These are phyloP conservation scores for Chrysoporthe austroafricana DNA, from an alignment of 2,329 filamentous ascomycete species.

Conservation along the genomic window DNA sequence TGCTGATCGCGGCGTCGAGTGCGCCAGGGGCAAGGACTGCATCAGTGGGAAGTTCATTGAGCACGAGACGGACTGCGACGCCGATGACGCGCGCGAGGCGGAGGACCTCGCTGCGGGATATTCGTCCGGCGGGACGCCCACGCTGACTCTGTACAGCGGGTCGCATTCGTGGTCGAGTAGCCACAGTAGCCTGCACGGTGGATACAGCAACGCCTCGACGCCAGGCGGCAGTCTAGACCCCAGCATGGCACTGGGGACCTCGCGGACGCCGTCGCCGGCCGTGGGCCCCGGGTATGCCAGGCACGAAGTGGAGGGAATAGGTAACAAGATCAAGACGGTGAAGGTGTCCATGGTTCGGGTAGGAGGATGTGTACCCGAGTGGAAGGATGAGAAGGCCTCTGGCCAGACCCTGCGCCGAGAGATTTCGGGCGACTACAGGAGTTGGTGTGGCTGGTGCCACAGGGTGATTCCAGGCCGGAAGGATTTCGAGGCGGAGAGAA, in stretches of 20 bases:
- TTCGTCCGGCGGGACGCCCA: slow-evolving; percentile 16
- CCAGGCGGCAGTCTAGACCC: slow-evolving; percentile 37
- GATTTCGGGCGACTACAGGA: slow-evolving; percentile 67
- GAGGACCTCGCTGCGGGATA: slow-evolving; percentile 31
- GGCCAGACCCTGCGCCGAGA: slow-evolving; percentile 73
- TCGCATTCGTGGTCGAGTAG: slow-evolving; percentile 28
- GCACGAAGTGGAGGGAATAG: slow-evolving; percentile 90
- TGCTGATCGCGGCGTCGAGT: slow-evolving; percentile 85
- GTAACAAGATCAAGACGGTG: slow-evolving; percentile 85
- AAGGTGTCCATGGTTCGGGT: slow-evolving; percentile 81
- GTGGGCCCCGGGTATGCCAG: slow-evolving; percentile 75
- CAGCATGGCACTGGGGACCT: slow-evolving; percentile 33
- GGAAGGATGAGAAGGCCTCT: slow-evolving; percentile 73
- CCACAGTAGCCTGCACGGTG: slow-evolving; percentile 26
- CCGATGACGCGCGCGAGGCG: slow-evolving; percentile 68
- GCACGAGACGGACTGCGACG: slow-evolving; percentile 83
- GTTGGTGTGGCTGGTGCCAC: slow-evolving; percentile 93
- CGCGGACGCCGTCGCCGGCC: slow-evolving; percentile 52
- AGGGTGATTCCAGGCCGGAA: slow-evolving; percentile 68
- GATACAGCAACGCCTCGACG: slow-evolving; percentile 27
- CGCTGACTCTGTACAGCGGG: slow-evolving; percentile 27
- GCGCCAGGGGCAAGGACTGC: slow-evolving; percentile 77
- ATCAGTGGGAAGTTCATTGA: slow-evolving; percentile 77
- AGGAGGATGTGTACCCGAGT: slow-evolving; percentile 84
- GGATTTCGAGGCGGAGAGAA: slow-evolving; percentile 41